These are phyloP conservation scores for Penicillium sp. DNA, from an alignment of 2,329 filamentous ascomycete species.

Conservation along the genomic window DNA sequence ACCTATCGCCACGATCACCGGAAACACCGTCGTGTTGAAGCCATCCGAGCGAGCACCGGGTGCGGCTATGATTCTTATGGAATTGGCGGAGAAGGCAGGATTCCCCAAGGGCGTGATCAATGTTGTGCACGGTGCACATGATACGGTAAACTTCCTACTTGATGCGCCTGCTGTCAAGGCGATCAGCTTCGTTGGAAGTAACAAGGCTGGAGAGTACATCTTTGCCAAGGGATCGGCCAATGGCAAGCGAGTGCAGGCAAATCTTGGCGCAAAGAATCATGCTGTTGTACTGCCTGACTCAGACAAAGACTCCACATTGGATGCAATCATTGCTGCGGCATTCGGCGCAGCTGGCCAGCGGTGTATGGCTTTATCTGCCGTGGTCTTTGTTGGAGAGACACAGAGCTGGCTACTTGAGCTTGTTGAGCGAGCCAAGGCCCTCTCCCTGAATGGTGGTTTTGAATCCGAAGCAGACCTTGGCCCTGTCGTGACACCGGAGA, in stretches of 20 bases:
- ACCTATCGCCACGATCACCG: conserved; percentile 49
- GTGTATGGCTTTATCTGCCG: conserved; percentile 60
- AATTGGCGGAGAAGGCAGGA: conserved; percentile 59
- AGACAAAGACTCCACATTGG: conserved; percentile 68
- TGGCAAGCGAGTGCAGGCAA: conserved; percentile 69
- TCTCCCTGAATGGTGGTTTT: conserved; percentile 61
- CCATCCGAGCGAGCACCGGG: conserved; percentile 61
- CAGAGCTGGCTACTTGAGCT: conserved; percentile 62
- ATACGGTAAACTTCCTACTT: conserved; percentile 65
- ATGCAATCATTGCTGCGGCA: conserved; percentile 65
- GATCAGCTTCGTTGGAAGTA: conserved; percentile 65
- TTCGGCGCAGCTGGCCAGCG: conserved; percentile 69
- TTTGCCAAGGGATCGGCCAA: conserved; percentile 61
- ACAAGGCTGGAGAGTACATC: conserved; percentile 67
- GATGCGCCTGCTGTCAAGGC: conserved; percentile 66
- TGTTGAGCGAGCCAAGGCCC: conserved; percentile 56
- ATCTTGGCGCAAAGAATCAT: conserved; percentile 70
- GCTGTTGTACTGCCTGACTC: conserved; percentile 65
- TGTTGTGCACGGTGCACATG: conserved; percentile 21
- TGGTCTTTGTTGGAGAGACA: conserved; percentile 53
- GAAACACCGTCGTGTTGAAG: conserved; percentile 53
- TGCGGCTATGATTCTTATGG: conserved; percentile 60
- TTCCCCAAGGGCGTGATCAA: conserved; percentile 36
- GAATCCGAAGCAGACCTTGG: conserved; percentile 60
- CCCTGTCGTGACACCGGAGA: conserved; percentile 60